Conservation (phyloP, 2,329 filamentous ascomycete species). For the Fusarium sp. region DNA sequence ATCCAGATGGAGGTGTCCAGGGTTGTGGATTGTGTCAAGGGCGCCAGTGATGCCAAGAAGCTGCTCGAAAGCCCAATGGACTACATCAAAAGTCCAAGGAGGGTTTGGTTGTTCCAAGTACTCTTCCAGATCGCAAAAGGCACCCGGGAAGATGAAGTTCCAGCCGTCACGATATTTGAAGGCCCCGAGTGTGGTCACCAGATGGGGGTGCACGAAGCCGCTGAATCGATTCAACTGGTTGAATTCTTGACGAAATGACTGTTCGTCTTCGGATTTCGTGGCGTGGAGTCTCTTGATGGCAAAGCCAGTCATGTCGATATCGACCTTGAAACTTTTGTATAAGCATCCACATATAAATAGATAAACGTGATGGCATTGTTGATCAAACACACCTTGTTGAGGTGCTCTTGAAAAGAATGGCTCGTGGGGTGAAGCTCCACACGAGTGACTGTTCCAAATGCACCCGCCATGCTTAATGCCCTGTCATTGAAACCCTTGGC, state of each 20-base stretch:
- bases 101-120: not conserved
- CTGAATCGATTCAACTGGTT: constrained; percentile 7
- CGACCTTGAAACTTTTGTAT: not conserved
- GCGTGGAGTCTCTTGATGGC: constrained; percentile 7
- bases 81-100: not conserved
- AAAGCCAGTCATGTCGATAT: not conserved
- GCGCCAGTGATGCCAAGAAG: constrained; percentile 9
- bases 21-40: constrained; percentile 17
- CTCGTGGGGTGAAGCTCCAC: not conserved
- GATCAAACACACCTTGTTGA: not conserved
- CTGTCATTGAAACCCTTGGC: no score
- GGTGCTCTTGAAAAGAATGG: not conserved
- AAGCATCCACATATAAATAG: not conserved
- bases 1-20: not conserved
- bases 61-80: not conserved
- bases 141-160: constrained; percentile 16
- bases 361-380: not conserved
- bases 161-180: not conserved
- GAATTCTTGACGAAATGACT: not conserved
- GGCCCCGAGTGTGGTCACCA: constrained; percentile 8
- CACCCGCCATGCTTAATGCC: not conserved
- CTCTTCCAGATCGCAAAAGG: not conserved
- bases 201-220: not conserved
- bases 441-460: not conserved
- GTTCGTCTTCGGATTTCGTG: not conserved